Evolutionary conservation across 2,329 filamentous ascomycete genomes (phyloP), one percentile per base, ranked within the genome.

Genomic region (Mariannaea elegans): DNA sequence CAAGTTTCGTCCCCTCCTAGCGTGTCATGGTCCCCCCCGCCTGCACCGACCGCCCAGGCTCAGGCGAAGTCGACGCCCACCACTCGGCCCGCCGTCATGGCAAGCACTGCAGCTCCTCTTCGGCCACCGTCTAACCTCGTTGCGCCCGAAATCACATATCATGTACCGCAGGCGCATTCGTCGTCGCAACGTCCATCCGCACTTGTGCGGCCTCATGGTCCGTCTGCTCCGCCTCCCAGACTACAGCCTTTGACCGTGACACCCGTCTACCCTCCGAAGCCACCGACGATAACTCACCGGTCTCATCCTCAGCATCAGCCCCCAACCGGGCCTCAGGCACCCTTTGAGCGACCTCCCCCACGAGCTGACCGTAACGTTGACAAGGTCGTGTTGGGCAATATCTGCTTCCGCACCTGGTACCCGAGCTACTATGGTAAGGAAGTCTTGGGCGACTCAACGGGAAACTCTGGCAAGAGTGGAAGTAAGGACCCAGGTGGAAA

Each of bases 401-500:
- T 95, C 29, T 87, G 89, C 69, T 96, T 97, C 79, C 88, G 89
- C 69, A 91, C 94, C 3, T 97, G 94, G 93, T 97, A 95, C 75
- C 92, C 93, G 7, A 96, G 92, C 14, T 95, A 94, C 76, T 97
- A 97, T 75, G 82, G 82, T 78, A 97, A 86, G 81, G 93, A 89
- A 56, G 80, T 88, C 7, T 76, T 89, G 4, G 85, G 85, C 12
- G 84, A 87, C 54, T 69, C 75, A n/a, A 73, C 74, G 2, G 73
- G 72, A 3, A 72, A 73, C 47, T 55, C 59, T 14, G 67, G 61
- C 41, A 72, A 72, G 45, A 68, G 65, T 1, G 72, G 69, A 2
- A 69, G 59, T 64, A 71, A 72, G 23, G 75, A 76, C 10, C 24
- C 62, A 2, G 73, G 68, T 5, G 67, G 52, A 45, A 71, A 72